Base-by-base conservation (phyloP, 1,284 basidiomycete species). In the Moniliophthora roreri region DNA sequence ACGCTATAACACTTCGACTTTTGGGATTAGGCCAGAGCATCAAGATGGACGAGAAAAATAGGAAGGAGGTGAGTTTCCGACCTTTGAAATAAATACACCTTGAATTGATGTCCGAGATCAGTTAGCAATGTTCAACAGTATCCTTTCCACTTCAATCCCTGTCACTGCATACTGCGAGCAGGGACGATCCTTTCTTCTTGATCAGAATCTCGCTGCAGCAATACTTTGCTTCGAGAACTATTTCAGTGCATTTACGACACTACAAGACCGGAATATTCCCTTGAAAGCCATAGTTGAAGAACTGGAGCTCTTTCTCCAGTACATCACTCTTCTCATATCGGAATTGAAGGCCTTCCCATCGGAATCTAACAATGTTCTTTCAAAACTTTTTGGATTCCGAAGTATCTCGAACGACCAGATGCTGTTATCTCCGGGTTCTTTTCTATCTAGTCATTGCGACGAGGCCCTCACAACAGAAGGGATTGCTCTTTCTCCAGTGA, bases 51-150 rank as follows among this genome's bases (percentile, higher is more conserved):
- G 26, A 53, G 6, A 51, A 57, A 4, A 50, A 60, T 37, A 51
- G 54, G 3, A 53, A 66, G 44, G 69, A 74, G 58, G 71, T 71
- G 28, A 51, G 67, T 60, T 11, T 11, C 28, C 28, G 11, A 11
- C 6, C 28, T 6, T 32, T 3, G 3, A 20, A 16, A 18, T n/a
- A 20, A 6, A 32, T 26, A 11, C 13, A 45, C 39, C 24, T 35
- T 44, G 45, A 11, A 8, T n/a, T 20, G 5, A 44, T 35, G 50
- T 46, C 26, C 9, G 11, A 48, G 4, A 16, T 28, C 52, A 68
- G 69, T 56, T 75, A 15, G 51, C 60, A 15, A 78, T 81, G 77
- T 82, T 81, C 58, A 63, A 59, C 28, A 63, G 68, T 1, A 75
- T 81, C 4, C 35, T 61, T 2, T 20, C 59, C 0, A 42, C 57